These are phyloP conservation scores for Eucalyptus polybractea DNA, from an alignment of 345 rosid genomes.

Conservation along the genomic window DNA sequence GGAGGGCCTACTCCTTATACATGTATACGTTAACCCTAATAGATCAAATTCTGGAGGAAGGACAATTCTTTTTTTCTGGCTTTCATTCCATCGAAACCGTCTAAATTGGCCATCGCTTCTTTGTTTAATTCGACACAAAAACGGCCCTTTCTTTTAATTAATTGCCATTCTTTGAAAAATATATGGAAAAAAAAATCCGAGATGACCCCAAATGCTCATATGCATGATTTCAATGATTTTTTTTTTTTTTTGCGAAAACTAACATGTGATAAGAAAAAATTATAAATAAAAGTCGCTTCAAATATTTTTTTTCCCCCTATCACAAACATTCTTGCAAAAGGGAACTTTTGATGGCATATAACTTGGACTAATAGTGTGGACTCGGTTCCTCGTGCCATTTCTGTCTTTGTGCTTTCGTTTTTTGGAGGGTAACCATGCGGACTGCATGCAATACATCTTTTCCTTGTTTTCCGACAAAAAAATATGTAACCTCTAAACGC, in stretches of 20 bases:
- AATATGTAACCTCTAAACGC: not conserved
- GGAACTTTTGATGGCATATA: not conserved
- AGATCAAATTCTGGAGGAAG: not conserved
- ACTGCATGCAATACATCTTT: not conserved
- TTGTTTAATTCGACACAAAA: not conserved
- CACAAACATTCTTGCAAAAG: not conserved
- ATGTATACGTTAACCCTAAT: not conserved
- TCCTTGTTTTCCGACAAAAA: not conserved
- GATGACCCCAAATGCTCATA: not conserved
- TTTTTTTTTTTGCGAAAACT: not conserved
- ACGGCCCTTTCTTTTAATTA: not conserved
- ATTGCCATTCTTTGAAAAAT: not conserved
- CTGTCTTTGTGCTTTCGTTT: not conserved
- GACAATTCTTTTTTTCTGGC: not conserved
- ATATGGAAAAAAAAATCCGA: not conserved
- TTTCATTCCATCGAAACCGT: not conserved
- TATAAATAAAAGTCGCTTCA: not conserved
- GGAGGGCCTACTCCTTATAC: not conserved
- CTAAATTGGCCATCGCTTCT: not conserved
- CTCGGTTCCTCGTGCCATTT: not conserved
- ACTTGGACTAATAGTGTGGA: not conserved
- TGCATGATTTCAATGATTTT: not conserved
- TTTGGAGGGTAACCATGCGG: not conserved
- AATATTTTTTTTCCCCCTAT: not conserved
- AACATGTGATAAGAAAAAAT: not conserved